Base-by-base conservation (phyloP, 106 monocot genomes). In the Ottelia alismoides region DNA sequence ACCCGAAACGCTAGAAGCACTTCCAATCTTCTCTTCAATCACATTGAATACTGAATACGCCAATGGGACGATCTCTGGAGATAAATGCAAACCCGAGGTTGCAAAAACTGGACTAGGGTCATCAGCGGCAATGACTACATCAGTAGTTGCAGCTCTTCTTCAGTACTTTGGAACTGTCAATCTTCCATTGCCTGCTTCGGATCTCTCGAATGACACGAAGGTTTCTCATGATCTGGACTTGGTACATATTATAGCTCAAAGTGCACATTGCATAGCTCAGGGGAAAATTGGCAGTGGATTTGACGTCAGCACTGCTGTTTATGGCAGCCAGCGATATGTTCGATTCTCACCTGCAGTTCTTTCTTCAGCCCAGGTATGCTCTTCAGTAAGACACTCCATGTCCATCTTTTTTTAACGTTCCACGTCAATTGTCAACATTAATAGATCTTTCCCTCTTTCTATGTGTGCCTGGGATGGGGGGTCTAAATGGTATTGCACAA, bases 71-170 rank as follows among this genome's bases (percentile, higher is more conserved):
- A 24, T 52, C 58, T 20, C 55, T 70, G 74, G 61, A 69, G 64
- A 56, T 30, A 67, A 47, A 48, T 67, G 75, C 43, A 91, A 85
- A 81, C 91, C 91, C 23, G 85, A 91, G 67, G 81, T 91, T 70
- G 91, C 91, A 53, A 91, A 91, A 75, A 91, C 91, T 30, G 91
- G 91, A 50, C 91, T 65, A 91, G n/a, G n/a, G n/a, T n/a, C n/a
- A n/a, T n/a, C n/a, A n/a, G n/a, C n/a, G n/a, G n/a, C n/a, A n/a
- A n/a, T 91, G 91, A 91, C 91, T 20, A 78, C 91, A 61, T 84
- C 84, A 22, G 91, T 91, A 1, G 84, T 91, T 62, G 91, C 84
- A 55, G 74, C 73, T 30, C 58, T 84, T 11, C 78, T 84, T 70
- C 91, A 81, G 45, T 91, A 85, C 55, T 77, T 91, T 72, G 81